These are phyloP conservation scores for Tephrocybe rancida DNA, from an alignment of 768 basidiomycete genomes.

Conservation along the genomic window DNA sequence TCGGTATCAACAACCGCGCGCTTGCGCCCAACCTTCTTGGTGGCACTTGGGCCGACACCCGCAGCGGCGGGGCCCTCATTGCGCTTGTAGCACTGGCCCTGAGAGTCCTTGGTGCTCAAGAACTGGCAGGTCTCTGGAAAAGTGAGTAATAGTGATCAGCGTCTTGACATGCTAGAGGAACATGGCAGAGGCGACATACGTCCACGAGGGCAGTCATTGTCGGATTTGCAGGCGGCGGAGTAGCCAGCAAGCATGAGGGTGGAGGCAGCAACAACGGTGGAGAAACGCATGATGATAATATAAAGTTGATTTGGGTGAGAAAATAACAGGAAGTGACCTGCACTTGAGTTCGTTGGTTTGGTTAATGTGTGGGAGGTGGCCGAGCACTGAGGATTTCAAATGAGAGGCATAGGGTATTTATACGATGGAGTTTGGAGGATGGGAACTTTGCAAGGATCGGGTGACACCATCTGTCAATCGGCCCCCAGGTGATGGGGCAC, in stretches of 20 bases:
- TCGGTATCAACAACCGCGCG: not conserved
- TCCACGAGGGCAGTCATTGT: not conserved
- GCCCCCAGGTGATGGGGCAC: no score
- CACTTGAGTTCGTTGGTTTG: constrained; percentile 2
- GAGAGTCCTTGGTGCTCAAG: no score
- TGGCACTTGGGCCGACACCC: no score
- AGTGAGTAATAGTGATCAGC: no score
- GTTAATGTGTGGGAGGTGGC: not conserved
- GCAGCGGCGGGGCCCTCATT: not conserved
- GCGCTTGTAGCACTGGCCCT: no score
- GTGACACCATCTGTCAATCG: not conserved
- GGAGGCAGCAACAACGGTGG: not conserved
- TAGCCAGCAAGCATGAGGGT: not conserved
- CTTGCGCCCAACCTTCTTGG: not conserved
- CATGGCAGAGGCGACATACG: not conserved
- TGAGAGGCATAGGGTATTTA: not conserved
- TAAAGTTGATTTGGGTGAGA: not conserved
- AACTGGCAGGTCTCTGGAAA: not conserved
- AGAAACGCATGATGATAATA: not conserved
- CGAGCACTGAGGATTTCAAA: not conserved
- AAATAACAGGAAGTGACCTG: not conserved
- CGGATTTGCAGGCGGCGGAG: not conserved
- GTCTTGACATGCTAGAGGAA: not conserved
- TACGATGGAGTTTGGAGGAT: not conserved
- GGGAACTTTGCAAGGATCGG: not conserved